A percentile compares a stretch with the other conserved stretches of the same genome.
Conservation (phyloP, 306 rosid genomes). For the Quercus engelmannii region DNA sequence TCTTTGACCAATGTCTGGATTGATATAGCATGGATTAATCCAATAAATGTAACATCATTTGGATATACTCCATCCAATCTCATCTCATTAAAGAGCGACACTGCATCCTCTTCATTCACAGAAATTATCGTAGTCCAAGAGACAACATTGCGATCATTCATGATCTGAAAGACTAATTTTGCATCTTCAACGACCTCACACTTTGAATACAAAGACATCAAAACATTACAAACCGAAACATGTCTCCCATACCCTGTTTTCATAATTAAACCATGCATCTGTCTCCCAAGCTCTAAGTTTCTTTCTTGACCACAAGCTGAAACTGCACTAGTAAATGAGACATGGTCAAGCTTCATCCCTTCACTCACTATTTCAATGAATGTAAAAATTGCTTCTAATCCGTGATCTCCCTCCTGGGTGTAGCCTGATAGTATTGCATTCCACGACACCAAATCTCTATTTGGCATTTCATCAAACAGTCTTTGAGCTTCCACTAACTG, state of each 20-base stretch:
- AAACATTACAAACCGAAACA: conserved; percentile 63
- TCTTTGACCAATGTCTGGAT: conserved; percentile 40
- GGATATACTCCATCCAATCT: conserved; percentile 65
- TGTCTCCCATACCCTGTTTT: conserved; percentile 61
- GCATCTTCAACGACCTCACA: conserved; percentile 60
- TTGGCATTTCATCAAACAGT: conserved; percentile 65
- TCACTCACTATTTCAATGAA: conserved; percentile 62
- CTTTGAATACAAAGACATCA: conserved; percentile 74
- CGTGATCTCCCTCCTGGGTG: conserved; percentile 67
- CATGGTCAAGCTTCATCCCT: conserved; percentile 64
- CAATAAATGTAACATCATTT: conserved; percentile 75
- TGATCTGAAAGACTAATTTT: conserved; percentile 44
- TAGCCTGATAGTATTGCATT: conserved; percentile 75
- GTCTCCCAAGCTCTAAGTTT: conserved; percentile 58
- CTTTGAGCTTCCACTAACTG: conserved; percentile 47
- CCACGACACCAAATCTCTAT: conserved; percentile 70
- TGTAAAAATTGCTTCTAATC: conserved; percentile 48
- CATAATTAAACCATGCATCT: conserved; percentile 56
- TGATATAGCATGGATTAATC: conserved; percentile 65
- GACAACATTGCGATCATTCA: conserved; percentile 61
- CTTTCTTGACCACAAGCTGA: conserved; percentile 69
- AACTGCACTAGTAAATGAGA: conserved; percentile 66
- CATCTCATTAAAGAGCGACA: conserved; percentile 61
- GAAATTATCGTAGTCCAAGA: conserved; percentile 90
- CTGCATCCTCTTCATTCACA: conserved; percentile 52